Conservation (phyloP, 768 basidiomycete genomes). For the Mycena sanguinolenta region DNA sequence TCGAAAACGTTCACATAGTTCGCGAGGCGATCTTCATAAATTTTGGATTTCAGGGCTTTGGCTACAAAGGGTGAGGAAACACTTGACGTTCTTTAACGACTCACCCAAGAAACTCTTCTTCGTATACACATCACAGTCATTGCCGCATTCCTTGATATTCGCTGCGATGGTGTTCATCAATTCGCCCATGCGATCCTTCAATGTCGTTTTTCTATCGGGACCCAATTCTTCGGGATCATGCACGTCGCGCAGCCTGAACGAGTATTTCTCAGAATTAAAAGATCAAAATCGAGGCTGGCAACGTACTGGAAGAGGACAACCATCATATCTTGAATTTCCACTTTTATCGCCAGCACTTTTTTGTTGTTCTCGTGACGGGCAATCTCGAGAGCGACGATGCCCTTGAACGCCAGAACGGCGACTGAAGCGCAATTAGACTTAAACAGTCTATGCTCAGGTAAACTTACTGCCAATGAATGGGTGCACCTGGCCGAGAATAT, state of each 20-base stretch:
- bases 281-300: neutral
- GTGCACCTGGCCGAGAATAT: slow-evolving; percentile 39
- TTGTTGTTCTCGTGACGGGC: slow-evolving; percentile 58
- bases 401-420: slow-evolving; percentile 58
- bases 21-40: slow-evolving; percentile 51
- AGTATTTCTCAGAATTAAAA: neutral
- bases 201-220: slow-evolving; percentile 41
- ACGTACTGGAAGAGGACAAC: slow-evolving; percentile 55
- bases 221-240: slow-evolving; percentile 37
- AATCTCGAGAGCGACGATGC: slow-evolving; percentile 55
- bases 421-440: too few species aligned
- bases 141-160: slow-evolving; percentile 54
- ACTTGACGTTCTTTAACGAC: too few species aligned
- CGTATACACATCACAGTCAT: slow-evolving; percentile 53
- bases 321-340: slow-evolving; percentile 62
- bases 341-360: slow-evolving; percentile 53
- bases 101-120: slow-evolving; percentile 50
- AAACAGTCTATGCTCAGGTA: too few species aligned
- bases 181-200: slow-evolving; percentile 43
- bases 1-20: slow-evolving; percentile 46
- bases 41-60: slow-evolving; percentile 43
- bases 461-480: slow-evolving; percentile 38
- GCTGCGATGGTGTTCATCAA: slow-evolving; percentile 45
- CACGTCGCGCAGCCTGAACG: slow-evolving; percentile 22
- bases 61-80: too few species aligned